phyloP scores from a whole-genome alignment of 164 flowering plant species.

The Chimonanthus praecox region DNA sequence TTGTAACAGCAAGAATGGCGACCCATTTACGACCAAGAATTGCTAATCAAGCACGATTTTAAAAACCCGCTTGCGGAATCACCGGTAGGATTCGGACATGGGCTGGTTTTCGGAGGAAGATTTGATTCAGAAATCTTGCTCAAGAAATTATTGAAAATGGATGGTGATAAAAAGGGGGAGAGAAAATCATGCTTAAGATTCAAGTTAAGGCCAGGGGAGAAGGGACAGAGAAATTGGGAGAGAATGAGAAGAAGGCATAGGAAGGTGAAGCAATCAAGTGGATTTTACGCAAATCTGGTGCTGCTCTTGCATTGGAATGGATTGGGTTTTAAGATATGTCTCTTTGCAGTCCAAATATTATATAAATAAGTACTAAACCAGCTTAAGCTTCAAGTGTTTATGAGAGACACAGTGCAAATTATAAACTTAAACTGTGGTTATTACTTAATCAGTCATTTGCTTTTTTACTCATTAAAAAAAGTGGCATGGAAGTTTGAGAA shows the following conservation, averaged over 20 bases:
- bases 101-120: neutral
- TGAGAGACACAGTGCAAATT: no score
- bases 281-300: conserved; percentile 65
- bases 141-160: conserved; percentile 3
- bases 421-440: no score
- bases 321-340: conserved; percentile 65
- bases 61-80: neutral
- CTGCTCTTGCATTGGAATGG: conserved; percentile 43
- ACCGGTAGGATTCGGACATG: neutral
- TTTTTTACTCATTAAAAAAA: no score
- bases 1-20: conserved; percentile 94
- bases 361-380: conserved; percentile 1
- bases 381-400: conserved; percentile 2
- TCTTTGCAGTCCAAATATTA: conserved; percentile 1
- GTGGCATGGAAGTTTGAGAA: no score
- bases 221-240: neutral
- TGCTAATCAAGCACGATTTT: neutral
- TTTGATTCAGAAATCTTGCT: conserved; percentile 6
- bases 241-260: conserved; percentile 2
- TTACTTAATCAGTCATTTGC: no score
- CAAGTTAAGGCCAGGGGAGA: conserved; percentile 40
- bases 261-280: conserved; percentile 68
- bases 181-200: conserved; percentile 55
- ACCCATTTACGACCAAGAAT: conserved; percentile 37
- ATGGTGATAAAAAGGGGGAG: conserved; percentile 25